These are phyloP conservation scores for Aspergillus heteromorphus DNA, from an alignment of 495 filamentous ascomycete species.

Conservation along the genomic window DNA sequence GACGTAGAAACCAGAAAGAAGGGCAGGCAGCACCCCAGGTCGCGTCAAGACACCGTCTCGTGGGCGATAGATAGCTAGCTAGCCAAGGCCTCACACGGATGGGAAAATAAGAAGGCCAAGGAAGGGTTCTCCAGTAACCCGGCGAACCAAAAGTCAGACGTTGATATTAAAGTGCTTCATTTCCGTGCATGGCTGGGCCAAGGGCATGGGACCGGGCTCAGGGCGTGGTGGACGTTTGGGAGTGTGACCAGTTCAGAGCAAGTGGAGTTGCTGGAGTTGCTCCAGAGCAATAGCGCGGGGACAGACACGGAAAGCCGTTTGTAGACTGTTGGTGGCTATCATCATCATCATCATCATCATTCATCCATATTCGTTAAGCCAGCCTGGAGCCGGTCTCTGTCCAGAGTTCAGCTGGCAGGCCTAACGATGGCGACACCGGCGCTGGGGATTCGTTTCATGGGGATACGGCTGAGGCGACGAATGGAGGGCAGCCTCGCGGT, in stretches of 20 bases:
- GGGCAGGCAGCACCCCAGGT: constrained; percentile 3
- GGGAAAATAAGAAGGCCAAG: constrained; percentile 18
- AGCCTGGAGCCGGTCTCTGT: too few relatives aligned
- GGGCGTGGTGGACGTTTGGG: constrained; percentile 9
- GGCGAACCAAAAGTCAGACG: constrained; percentile 17
- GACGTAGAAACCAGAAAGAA: constrained; percentile 5
- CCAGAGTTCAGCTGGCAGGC: too few relatives aligned
- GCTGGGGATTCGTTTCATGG: neutral
- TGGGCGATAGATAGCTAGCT: too few relatives aligned
- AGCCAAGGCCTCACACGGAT: constrained; percentile 11
- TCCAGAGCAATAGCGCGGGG: constrained; percentile 15
- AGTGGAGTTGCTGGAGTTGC: constrained; percentile 16
- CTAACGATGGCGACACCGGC: too few relatives aligned
- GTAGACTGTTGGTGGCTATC: too few relatives aligned
- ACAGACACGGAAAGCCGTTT: constrained; percentile 16
- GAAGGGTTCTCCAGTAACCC: constrained; percentile 22
- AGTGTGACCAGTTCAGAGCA: constrained; percentile 2
- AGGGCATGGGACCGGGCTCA: constrained; percentile 6
- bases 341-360: too few relatives aligned
- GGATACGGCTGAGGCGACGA: neutral
- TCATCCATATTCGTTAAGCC: too few relatives aligned
- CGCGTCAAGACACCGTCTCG: constrained; percentile 5
- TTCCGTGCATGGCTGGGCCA: constrained; percentile 5
- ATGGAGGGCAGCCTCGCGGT: neutral
- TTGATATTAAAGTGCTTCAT: constrained; percentile 17